Percentiles rank a stretch among this genome's conserved stretches.
phyloP scores from a whole-genome alignment of 1,284 basidiomycete genomes.

The Heterobasidion irregulare region DNA sequence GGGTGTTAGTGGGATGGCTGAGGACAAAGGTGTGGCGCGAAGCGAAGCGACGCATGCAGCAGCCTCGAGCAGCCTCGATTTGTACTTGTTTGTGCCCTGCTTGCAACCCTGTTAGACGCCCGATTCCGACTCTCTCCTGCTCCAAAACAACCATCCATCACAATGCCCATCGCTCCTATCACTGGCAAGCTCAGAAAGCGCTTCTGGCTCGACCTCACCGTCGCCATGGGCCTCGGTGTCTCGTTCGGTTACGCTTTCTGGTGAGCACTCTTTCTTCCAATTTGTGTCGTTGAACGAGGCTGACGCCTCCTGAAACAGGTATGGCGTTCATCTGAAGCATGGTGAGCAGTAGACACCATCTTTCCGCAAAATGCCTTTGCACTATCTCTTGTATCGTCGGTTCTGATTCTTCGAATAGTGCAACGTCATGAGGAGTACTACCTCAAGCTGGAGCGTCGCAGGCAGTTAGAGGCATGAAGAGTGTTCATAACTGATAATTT shows the following conservation, averaged over 20 bases:
- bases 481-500: neutral
- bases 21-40: neutral
- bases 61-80: neutral
- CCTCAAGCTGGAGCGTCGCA: conserved; percentile 64
- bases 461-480: conserved; percentile 7
- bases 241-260: conserved; percentile 71
- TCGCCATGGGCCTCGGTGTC: conserved; percentile 65
- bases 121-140: conserved; percentile 12
- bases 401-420: conserved; percentile 35
- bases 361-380: neutral
- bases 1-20: neutral
- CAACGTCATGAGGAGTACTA: conserved; percentile 78
- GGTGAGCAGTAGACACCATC: conserved; percentile 37
- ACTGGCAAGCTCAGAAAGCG: conserved; percentile 85
- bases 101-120: neutral
- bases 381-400: neutral
- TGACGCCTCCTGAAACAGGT: conserved; percentile 41
- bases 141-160: conserved; percentile 5
- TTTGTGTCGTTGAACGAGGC: conserved; percentile 7
- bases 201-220: conserved; percentile 73
- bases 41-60: neutral
- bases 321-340: conserved; percentile 66
- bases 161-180: conserved; percentile 75
- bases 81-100: neutral
- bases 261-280: conserved; percentile 36